Conservation (phyloP, 148 eudicot genomes). For the Persicaria maculosa region DNA sequence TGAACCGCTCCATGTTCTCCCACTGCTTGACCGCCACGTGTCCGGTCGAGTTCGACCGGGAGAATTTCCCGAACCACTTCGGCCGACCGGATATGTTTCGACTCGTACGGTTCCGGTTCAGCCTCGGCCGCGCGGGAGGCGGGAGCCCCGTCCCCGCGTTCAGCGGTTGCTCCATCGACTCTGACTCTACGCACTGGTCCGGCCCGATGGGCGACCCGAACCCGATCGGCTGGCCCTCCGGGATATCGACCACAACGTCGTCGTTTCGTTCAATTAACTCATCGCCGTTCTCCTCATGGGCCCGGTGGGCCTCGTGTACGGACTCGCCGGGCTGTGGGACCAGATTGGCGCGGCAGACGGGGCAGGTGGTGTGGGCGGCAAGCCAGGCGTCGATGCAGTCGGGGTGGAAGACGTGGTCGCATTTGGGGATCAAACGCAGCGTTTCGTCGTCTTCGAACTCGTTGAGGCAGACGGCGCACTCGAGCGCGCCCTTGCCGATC, state of each 20-base stretch:
- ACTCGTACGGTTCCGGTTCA: conserved; percentile 24
- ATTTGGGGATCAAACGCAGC: conserved; percentile 42
- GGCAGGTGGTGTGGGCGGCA: conserved; percentile 34
- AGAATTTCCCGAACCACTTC: conserved; percentile 22
- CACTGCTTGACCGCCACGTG: conserved; percentile 40
- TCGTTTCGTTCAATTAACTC: neutral
- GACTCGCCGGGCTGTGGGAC: conserved; percentile 21
- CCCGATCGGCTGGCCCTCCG: neutral
- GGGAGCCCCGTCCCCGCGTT: neutral
- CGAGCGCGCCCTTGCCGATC: conserved; percentile 50
- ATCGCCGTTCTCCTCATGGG: neutral
- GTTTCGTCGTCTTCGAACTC: conserved; percentile 57
- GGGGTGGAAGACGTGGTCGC: conserved; percentile 50
- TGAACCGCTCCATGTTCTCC: conserved; percentile 38
- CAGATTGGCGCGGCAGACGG: conserved; percentile 31
- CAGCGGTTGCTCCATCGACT: conserved; percentile 7
- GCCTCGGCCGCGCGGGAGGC: neutral
- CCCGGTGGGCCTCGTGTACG: neutral
- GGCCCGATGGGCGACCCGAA: neutral
- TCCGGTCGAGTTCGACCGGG: conserved; percentile 51
- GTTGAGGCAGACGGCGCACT: conserved; percentile 53
- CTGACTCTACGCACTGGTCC: neutral
- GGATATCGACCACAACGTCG: neutral
- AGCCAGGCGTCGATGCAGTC: conserved; percentile 48
- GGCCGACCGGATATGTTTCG: conserved; percentile 19